phyloP scores from a whole-genome alignment of 2,329 filamentous ascomycete genomes.

The Dactylellina sp. region DNA sequence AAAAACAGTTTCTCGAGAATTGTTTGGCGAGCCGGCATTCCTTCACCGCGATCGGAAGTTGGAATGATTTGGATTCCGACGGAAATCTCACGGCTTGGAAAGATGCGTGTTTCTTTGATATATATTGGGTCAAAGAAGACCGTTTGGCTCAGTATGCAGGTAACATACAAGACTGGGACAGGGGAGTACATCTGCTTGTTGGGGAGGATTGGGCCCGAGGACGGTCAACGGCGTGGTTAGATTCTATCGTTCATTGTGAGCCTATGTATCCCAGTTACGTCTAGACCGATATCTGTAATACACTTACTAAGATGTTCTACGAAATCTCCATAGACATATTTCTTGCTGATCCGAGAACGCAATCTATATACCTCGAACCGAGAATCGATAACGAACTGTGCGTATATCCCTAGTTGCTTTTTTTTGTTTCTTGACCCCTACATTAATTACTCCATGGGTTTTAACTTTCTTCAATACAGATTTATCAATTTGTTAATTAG shows the following conservation, averaged over 20 bases:
- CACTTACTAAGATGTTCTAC: not conserved
- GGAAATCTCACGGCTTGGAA: constrained; percentile 45
- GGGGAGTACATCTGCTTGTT: constrained; percentile 87
- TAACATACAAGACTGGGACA: constrained; percentile 80
- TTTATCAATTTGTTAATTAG: constrained; percentile 77
- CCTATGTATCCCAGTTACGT: constrained; percentile 74
- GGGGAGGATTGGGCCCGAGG: constrained; percentile 94
- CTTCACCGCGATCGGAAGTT: constrained; percentile 91
- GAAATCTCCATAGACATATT: constrained; percentile 58
- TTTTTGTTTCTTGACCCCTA: not conserved
- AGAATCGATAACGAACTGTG: constrained; percentile 91
- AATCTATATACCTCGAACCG: constrained; percentile 86
- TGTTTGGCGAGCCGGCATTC: constrained; percentile 77
- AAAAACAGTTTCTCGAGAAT: constrained; percentile 75
- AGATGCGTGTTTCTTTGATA: constrained; percentile 82
- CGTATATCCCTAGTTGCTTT: not conserved
- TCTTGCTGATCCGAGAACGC: constrained; percentile 70
- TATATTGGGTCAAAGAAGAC: constrained; percentile 99
- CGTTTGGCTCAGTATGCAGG: constrained; percentile 75
- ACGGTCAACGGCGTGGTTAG: constrained; percentile 82
- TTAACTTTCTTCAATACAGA: constrained; percentile 65
- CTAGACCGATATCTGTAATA: not conserved
- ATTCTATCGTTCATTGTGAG: constrained; percentile 86
- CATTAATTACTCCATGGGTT: constrained; percentile 11
- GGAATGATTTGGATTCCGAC: constrained; percentile 70